Evolutionary conservation across 2,329 filamentous ascomycete species (phyloP), one percentile per base, ranked within the genome.

Genomic region (Paradendryphiella salina): DNA sequence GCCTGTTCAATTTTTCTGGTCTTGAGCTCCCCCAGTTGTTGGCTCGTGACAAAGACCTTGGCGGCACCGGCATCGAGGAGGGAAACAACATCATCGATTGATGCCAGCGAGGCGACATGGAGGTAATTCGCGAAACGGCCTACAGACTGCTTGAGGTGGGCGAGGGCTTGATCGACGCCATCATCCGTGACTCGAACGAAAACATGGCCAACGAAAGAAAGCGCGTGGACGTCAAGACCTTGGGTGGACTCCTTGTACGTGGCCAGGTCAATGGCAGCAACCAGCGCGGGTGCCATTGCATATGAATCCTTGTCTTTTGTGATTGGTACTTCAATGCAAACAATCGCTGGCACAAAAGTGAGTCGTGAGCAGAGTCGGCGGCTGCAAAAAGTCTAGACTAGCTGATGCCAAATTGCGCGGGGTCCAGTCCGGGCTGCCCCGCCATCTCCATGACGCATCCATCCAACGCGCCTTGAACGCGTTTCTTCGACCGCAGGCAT

Each of bases 1-100:
- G 80, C 78, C 7, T 80, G 77, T 52, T 79, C 76, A 35, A 85
- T 75, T 23, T 79, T 79, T 60, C 79, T 73, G 40, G 76, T 62
- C 43, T 79, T 74, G 35, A 88, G 73, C 14, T 76, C 72, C 33
- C 79, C 77, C 45, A 95, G 77, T 69, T 90, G 87, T 49, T 85
- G 80, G 39, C 85, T 82, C 14, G 82, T 82, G 42, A 96, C 88
- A 71, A 97, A 94, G 56, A 94, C 87, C 70, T 87, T 94, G 44
- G 85, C 83, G 5, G 91, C 90, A 52, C 94, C 94, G 57, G 85
- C 83, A 71, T 99, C 89, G 48, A 99, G 84, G 29, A 97, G 80
- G 38, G 88, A 82, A 46, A 93, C 76, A 29, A 97, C 79, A 57
- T 95, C 88, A 60, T 91, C 87, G 47, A 79, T 77, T 9, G 85